Evolutionary conservation across 78 protist species (phyloP).

Genomic region (Dictyostelium discoideum): dicty_2.7 NC_007088.5:2995501-2996000

Average conservation of each 20-base stretch:
- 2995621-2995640: background rate
- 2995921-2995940: too few species aligned
- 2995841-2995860: too few species aligned
- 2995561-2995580: constrained; percentile 27
- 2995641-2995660: background rate
- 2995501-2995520: background rate
- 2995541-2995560: background rate
- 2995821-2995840: too few species aligned
- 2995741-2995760: background rate
- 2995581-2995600: constrained; percentile 16
- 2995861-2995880: too few species aligned
- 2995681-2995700: background rate
- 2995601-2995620: background rate
- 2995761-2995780: background rate
- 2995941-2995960: too few species aligned
- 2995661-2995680: background rate
- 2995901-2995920: too few species aligned
- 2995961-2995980: too few species aligned
- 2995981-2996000: too few species aligned
- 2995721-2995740: background rate
- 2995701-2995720: background rate
- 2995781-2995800: too few species aligned
- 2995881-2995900: too few species aligned
- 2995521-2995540: background rate
- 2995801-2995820: too few species aligned